Evolutionary conservation across 352 stramenopile species (phyloP), one percentile per base, ranked within the genome.

Genomic region (Globisporangium polare): DNA sequence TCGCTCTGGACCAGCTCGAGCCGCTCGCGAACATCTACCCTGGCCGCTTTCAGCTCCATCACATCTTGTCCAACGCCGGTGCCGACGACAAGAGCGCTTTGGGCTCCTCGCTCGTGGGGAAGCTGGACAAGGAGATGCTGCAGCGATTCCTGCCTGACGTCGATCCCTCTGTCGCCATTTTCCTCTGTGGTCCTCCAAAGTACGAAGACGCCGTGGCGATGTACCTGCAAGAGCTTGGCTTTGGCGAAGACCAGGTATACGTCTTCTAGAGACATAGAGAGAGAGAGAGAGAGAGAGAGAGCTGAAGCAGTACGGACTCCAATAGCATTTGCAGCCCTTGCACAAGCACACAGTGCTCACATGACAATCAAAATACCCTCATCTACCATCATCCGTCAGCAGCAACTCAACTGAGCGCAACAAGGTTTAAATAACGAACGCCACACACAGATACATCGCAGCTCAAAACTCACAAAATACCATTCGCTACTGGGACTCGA

Each of bases 21-120:
- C 83, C 85, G 22, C 71, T 95, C 7, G 71, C 73, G 37, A 92
- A 90, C 63, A 91, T 94, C 79, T 93, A 92, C 53, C 68, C 77
- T 5, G 62, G 62, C 3, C 83, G 83, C 6, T 68, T 95, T 13
- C 67, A 77, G 57, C 64, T 92, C 22, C 73, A 90, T 57, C 85
- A 95, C 65, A 56, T 95, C 27, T 62, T 95, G 31, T 75, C 63
- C 27, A 61, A 78, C 5, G 78, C 66, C 18, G 85, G 68, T 15
- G 53, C 57, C 0, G 68, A 82, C 15, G 80, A 88, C 33, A 60
- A 56, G 2, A 69, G 63, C 20, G 79, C 90, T 9, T 57, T 94
- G 3, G 71, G 74, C 12, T 80, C 76, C 35, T 87, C 78, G 47
- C 66, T 60, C 29, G 66, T 88, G 5, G 82, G 83, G 0, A 68